Evolutionary conservation across 192 early-diverging fungal species (phyloP), one percentile per base, ranked within the genome.

Genomic region (Umbelopsis isabellina): DNA sequence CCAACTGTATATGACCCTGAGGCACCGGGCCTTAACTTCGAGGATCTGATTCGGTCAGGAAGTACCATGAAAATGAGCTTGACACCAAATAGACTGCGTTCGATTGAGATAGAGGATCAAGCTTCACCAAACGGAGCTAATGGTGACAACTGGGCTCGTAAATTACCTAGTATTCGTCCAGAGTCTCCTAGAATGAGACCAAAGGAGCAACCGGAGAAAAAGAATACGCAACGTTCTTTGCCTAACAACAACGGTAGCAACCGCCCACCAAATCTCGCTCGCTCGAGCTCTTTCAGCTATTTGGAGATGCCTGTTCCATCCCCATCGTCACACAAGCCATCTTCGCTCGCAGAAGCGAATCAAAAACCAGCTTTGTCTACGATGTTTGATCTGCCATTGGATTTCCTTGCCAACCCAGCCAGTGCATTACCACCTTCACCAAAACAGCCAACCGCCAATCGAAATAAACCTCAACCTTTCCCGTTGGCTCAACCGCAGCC

Each of bases 41-140:
- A 88, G 46, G 79, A 81, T 49, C 46, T 88, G 13, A 83, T 88
- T 44, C 73, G 77, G 21, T 83, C 78, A 44, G 83, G 82, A 65
- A 79, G 86, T 47, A 88, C 87, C 6, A 84, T 82, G 79, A 84
- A 84, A 45, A 82, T 88, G 15, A 80, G 82, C 9, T 68, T 88
- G n/a, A 88, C 87, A 9, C 87, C 87, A n/a, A 86, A 86, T 67
- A 78, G 87, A 64, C 71, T 88, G 33, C 71, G 78, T 5, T 84
- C 87, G 3, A 86, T 88, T 61, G 87, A 88, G 65, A 75, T 86
- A 1, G 55, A 61, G 33, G 55, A 61, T 33, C 55, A 61, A 18
- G 33, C 10, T 35, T 3, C 55, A 0, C 55, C 16, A 2, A 25
- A 35, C 18, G 55, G 27, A 16, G 55, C 27, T 8, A 16, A 6